Conservation (phyloP, 352 stramenopile species). For the Pythium rhizo-oryzae region DNA sequence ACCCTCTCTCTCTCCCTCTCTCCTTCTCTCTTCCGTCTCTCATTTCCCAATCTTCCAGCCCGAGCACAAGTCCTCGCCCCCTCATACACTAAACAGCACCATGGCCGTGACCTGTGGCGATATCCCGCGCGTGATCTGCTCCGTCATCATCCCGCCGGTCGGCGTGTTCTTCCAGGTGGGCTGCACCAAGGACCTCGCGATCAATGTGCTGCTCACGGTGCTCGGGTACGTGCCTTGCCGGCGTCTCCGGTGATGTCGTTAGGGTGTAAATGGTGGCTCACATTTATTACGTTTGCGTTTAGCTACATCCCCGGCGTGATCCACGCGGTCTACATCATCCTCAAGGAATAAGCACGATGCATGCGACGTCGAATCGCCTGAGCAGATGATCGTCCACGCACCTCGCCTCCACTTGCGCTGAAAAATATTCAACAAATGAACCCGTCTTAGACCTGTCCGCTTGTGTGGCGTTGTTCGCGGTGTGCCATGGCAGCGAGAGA, state of each 20-base stretch:
- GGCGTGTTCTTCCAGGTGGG: slow-evolving; percentile 35
- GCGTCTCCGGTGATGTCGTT: no score
- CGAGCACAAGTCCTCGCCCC: neutral
- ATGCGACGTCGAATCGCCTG: no score
- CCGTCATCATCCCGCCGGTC: slow-evolving; percentile 40
- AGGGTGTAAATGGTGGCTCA: no score
- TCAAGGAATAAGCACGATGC: slow-evolving; percentile 15
- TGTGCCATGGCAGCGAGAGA: no score
- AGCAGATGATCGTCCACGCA: no score
- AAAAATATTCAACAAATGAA: neutral
- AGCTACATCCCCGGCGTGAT: slow-evolving; percentile 25
- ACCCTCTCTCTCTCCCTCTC: no score
- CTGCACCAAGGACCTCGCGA: slow-evolving; percentile 32
- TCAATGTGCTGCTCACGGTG: slow-evolving; percentile 35
- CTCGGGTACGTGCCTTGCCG: slow-evolving; percentile 30
- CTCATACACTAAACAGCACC: neutral
- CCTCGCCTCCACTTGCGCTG: no score
- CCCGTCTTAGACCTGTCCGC: neutral
- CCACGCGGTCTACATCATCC: slow-evolving; percentile 28
- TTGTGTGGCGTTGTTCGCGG: neutral
- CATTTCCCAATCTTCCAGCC: slow-evolving; percentile 15
- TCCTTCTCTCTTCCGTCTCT: neutral
- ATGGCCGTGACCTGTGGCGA: slow-evolving; percentile 70
- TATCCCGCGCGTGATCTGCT: slow-evolving; percentile 50
- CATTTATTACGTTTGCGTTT: no score